phyloP scores from a whole-genome alignment of 2,329 filamentous ascomycete genomes.

The Pseudogymnoascus sp. region DNA sequence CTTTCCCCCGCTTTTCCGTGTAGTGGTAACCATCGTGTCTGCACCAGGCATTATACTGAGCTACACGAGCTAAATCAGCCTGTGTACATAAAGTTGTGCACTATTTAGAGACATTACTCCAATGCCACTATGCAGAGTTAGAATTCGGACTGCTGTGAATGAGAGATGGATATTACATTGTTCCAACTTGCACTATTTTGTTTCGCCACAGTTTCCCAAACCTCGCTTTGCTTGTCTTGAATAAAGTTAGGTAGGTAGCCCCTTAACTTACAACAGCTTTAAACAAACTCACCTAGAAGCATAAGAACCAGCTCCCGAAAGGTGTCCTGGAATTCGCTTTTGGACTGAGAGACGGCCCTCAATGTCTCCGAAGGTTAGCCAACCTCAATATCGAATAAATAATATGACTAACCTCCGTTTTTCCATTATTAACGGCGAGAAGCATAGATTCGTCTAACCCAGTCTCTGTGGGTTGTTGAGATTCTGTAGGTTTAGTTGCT shows the following conservation, averaged over 20 bases:
- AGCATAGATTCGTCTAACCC: conserved; percentile 15
- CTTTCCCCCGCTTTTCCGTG: background rate
- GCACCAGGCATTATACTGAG: conserved; percentile 30
- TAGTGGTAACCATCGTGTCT: conserved; percentile 23
- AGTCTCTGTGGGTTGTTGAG: background rate
- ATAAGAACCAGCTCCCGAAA: conserved; percentile 14
- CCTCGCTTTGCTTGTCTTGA: conserved; percentile 14
- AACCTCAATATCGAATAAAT: background rate
- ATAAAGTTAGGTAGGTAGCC: conserved; percentile 3
- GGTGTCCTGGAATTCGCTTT: conserved; percentile 12
- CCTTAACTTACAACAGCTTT: background rate
- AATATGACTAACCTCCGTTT: conserved; percentile 15
- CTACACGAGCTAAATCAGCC: conserved; percentile 15
- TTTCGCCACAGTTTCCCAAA: conserved; percentile 16
- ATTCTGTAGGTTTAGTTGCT: conserved; percentile 14
- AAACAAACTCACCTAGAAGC: conserved; percentile 15
- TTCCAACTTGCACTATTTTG: conserved; percentile 4
- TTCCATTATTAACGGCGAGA: conserved; percentile 10
- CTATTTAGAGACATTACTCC: conserved; percentile 15
- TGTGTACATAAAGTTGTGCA: background rate
- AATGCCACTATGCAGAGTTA: conserved; percentile 17
- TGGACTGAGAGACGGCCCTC: conserved; percentile 4
- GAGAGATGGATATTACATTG: conserved; percentile 10
- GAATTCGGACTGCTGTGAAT: conserved; percentile 6
- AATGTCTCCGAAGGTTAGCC: conserved; percentile 14